Evolutionary conservation across 257 asterid genomes (phyloP).

Genomic region (Primulina huaijiensis): DNA sequence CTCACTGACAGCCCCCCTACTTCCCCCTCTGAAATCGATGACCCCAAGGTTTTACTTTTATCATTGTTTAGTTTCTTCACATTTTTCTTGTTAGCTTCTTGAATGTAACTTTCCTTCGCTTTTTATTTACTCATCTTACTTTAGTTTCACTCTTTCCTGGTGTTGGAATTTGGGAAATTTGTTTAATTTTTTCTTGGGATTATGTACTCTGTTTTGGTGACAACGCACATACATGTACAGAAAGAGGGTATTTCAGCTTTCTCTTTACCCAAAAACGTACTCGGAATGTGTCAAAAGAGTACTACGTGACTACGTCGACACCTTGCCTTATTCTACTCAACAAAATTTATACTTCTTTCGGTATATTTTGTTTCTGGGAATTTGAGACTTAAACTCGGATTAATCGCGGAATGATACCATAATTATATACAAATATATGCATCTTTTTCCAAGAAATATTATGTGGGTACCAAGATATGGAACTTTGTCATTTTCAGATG

Average conservation of each 20-base stretch:
- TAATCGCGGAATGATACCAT: not conserved
- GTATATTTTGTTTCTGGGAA: not conserved
- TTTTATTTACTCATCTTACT: slow-evolving; percentile 3
- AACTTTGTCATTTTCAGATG: not conserved
- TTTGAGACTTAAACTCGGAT: not conserved
- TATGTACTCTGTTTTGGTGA: slow-evolving; percentile 11
- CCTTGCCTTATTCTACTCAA: slow-evolving; percentile 33
- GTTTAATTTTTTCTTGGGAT: slow-evolving; percentile 22
- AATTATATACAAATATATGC: no score
- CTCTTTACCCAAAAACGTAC: slow-evolving; percentile 46
- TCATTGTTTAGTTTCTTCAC: not conserved
- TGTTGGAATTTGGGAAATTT: not conserved
- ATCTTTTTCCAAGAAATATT: not conserved
- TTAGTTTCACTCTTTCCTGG: not conserved
- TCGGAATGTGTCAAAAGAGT: slow-evolving; percentile 19
- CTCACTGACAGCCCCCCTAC: slow-evolving; percentile 95
- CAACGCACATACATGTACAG: slow-evolving; percentile 35
- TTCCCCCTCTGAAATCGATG: slow-evolving; percentile 86
- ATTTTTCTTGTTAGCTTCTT: not conserved
- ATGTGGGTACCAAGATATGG: slow-evolving; percentile 15
- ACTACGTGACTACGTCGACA: slow-evolving; percentile 20
- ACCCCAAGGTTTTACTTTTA: slow-evolving; percentile 51
- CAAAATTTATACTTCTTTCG: slow-evolving; percentile 10
- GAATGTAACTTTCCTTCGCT: not conserved
- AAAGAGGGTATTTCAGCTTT: slow-evolving; percentile 42